Conservation (phyloP, 805 yeast species). For the Ogataea pignaliae region DNA sequence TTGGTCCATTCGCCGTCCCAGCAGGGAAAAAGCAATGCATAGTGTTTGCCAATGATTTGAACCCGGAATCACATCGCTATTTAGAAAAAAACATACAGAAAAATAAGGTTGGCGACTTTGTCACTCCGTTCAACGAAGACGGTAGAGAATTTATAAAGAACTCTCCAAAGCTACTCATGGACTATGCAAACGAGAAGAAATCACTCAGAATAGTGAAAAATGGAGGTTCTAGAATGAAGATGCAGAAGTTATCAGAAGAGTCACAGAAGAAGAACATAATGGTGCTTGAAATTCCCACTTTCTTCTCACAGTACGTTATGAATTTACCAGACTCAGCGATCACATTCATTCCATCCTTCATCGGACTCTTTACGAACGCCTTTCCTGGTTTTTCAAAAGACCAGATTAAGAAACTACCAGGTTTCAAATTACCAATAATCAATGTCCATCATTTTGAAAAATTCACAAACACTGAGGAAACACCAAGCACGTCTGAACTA, state of each 20-base stretch:
- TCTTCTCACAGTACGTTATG: constrained; percentile 79
- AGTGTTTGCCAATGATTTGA: constrained; percentile 89
- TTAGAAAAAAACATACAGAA: constrained; percentile 56
- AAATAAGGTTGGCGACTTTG: constrained; percentile 61
- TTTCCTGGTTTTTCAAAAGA: constrained; percentile 33
- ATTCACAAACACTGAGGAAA: constrained; percentile 68
- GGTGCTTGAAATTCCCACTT: constrained; percentile 44
- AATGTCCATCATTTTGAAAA: constrained; percentile 94
- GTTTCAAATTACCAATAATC: constrained; percentile 62
- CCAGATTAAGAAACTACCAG: constrained; percentile 34
- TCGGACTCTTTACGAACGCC: constrained; percentile 58
- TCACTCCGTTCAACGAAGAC: constrained; percentile 64
- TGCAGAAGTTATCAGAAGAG: constrained; percentile 5
- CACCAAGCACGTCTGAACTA: constrained; percentile 65
- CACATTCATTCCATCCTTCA: constrained; percentile 70
- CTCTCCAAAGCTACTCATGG: constrained; percentile 48
- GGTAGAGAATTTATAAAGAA: constrained; percentile 75
- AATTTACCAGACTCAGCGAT: constrained; percentile 93
- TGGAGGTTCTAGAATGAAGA: constrained; percentile 24
- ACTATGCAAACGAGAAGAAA: constrained; percentile 39
- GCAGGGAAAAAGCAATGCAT: constrained; percentile 81
- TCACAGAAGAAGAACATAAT: constrained; percentile 7
- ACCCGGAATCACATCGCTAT: constrained; percentile 78
- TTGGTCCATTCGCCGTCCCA: constrained; percentile 97
- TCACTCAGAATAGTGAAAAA: constrained; percentile 34